phyloP scores from a whole-genome alignment of 805 yeast species.

The Candida gorgasii region DNA sequence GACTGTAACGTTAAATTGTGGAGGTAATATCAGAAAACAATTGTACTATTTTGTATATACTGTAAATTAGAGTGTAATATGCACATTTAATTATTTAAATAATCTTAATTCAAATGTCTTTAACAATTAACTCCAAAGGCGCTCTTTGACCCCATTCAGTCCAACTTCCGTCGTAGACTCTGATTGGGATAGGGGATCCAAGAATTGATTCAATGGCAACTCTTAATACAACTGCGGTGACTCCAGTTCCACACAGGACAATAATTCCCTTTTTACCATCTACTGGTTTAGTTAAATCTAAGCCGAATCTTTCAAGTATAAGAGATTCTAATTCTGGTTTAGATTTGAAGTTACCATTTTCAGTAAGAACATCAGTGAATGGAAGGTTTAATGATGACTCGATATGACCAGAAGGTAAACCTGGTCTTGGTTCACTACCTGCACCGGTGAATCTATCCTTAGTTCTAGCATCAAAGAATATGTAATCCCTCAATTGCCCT shows the following conservation, averaged over 20 bases:
- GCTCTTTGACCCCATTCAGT: constrained; percentile 83
- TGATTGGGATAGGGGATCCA: constrained; percentile 36
- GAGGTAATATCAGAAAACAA: constrained; percentile 26
- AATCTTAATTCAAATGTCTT: constrained; percentile 2
- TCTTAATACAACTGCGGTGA: constrained; percentile 86
- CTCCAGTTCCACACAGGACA: constrained; percentile 95
- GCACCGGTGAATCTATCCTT: constrained; percentile 72
- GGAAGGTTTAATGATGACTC: constrained; percentile 82
- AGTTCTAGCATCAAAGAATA: constrained; percentile 82
- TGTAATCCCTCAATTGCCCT: constrained; percentile 46
- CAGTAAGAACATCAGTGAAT: constrained; percentile 59
- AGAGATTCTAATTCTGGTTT: constrained; percentile 46
- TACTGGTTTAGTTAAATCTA: constrained; percentile 29
- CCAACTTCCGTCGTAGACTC: constrained; percentile 80
- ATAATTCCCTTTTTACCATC: constrained; percentile 58
- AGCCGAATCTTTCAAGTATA: constrained; percentile 38
- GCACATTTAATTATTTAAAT: too few relatives aligned
- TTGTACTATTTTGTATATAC: too few relatives aligned
- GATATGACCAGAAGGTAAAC: constrained; percentile 85
- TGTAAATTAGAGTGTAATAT: constrained; percentile 3
- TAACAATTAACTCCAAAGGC: constrained; percentile 50
- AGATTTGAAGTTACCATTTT: constrained; percentile 48
- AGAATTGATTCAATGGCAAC: constrained; percentile 54
- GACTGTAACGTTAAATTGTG: constrained; percentile 59
- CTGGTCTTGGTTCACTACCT: constrained; percentile 88